Conservation (phyloP, 768 basidiomycete genomes). For the Lactifluus pinguis region DNA sequence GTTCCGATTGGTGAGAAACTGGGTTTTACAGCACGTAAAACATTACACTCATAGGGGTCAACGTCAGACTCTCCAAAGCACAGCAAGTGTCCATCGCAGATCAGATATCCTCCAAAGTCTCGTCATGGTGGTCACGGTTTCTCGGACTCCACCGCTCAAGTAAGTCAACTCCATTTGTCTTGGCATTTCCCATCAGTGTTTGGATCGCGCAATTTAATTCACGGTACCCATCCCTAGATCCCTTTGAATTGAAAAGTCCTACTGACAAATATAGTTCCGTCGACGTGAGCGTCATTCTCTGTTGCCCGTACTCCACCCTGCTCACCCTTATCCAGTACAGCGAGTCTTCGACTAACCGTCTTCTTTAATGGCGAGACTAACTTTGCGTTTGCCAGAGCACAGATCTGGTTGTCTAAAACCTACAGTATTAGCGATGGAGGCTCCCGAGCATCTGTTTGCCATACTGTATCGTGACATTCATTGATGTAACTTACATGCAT, state of each 20-base stretch:
- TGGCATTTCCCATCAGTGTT: not conserved
- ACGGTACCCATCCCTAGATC: not conserved
- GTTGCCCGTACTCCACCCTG: not conserved
- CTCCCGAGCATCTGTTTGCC: not conserved
- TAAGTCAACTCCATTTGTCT: constrained; percentile 21
- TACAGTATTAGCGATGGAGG: not conserved
- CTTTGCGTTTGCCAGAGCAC: not conserved
- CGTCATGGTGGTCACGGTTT: constrained; percentile 17
- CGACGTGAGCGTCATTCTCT: not conserved
- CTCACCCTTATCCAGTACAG: not conserved
- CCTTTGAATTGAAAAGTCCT: not conserved
- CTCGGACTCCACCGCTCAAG: not conserved
- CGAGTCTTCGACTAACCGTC: constrained; percentile 20
- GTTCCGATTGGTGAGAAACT: constrained; percentile 42
- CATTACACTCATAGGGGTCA: not conserved
- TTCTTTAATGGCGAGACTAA: constrained; percentile 21
- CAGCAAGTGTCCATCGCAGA: constrained; percentile 43
- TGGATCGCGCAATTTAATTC: not conserved
- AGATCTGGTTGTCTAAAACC: not conserved
- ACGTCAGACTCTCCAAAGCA: constrained; percentile 40
- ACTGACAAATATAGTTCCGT: too few species aligned
- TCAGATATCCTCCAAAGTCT: constrained; percentile 53
- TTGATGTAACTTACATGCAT: too few species aligned
- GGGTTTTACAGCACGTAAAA: not conserved
- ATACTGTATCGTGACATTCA: not conserved